phyloP scores from a whole-genome alignment of 2,329 filamentous ascomycete species.

The Claviceps sp. region DNA sequence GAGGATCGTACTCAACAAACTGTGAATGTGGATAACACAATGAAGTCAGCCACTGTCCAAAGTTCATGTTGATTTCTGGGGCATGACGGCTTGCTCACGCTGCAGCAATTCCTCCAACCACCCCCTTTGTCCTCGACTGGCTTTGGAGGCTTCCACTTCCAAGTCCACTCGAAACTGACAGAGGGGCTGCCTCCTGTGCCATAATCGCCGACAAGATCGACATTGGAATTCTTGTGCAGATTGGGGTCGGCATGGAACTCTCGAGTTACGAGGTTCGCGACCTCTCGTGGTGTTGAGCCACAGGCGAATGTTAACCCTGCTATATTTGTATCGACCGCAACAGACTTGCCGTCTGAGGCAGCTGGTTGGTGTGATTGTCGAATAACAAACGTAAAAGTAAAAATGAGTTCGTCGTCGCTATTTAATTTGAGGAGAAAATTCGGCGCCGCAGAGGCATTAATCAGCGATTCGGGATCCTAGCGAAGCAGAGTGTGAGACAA shows the following conservation, averaged over 20 bases:
- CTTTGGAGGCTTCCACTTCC: conserved; percentile 94
- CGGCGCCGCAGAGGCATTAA: conserved; percentile 35
- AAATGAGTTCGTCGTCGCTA: conserved; percentile 84
- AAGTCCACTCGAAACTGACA: conserved; percentile 85
- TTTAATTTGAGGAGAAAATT: conserved; percentile 74
- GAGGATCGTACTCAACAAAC: conserved; percentile 95
- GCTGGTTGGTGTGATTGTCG: conserved; percentile 33
- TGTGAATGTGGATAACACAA: conserved; percentile 17
- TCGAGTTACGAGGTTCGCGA: conserved; percentile 85
- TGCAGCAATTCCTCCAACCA: conserved; percentile 93
- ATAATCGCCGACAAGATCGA: conserved; percentile 88
- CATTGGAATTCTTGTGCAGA: conserved; percentile 91
- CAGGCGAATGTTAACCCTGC: conserved; percentile 87
- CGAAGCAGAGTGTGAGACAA: conserved; percentile 4
- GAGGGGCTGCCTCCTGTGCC: conserved; percentile 70
- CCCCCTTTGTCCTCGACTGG: conserved; percentile 66
- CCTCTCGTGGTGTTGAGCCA: conserved; percentile 70
- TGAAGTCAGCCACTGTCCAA: not conserved
- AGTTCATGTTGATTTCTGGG: not conserved
- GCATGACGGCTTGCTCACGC: conserved; percentile 32
- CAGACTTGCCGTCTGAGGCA: conserved; percentile 34
- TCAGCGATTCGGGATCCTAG: conserved; percentile 62
- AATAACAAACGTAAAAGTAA: conserved; percentile 85
- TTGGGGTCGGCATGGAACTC: conserved; percentile 97
- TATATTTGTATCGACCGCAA: conserved; percentile 57